Evolutionary conservation across 148 eudicot species (phyloP).

Genomic region (Fagopyrum tataricum): DNA sequence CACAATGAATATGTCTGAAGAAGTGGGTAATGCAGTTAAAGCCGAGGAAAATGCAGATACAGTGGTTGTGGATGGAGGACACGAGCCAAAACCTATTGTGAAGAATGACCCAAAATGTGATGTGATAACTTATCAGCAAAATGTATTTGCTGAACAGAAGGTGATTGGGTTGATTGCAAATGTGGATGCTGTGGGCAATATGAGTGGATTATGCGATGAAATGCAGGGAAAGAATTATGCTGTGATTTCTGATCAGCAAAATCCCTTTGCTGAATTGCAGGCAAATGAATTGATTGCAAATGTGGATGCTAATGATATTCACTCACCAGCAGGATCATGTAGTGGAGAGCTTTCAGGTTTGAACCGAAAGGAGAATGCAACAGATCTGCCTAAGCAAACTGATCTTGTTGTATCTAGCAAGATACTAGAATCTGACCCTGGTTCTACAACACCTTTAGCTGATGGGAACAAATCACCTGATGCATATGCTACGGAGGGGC

Average conservation of each 20-base stretch:
- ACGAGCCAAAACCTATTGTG: background rate
- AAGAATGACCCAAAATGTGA: background rate
- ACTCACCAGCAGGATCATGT: background rate
- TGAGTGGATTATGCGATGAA: background rate
- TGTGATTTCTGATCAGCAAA: background rate
- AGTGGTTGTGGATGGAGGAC: background rate
- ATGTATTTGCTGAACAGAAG: background rate
- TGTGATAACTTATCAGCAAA: background rate
- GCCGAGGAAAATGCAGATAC: conserved; percentile 3
- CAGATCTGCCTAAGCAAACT: conserved; percentile 1
- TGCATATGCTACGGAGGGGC: background rate
- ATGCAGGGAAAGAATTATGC: background rate
- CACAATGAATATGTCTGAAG: background rate
- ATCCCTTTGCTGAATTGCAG: background rate
- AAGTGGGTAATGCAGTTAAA: background rate
- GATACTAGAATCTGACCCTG: conserved; percentile 6
- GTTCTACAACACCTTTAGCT: conserved; percentile 40
- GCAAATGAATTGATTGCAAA: background rate
- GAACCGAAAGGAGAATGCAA: background rate
- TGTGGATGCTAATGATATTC: background rate
- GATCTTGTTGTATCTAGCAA: conserved; percentile 15
- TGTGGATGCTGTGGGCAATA: background rate
- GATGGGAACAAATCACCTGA: conserved; percentile 21
- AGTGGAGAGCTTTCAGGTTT: background rate
- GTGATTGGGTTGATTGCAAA: background rate